These are phyloP conservation scores for Colletotrichum tropicicola DNA, from an alignment of 2,329 filamentous ascomycete genomes.

Conservation along the genomic window DNA sequence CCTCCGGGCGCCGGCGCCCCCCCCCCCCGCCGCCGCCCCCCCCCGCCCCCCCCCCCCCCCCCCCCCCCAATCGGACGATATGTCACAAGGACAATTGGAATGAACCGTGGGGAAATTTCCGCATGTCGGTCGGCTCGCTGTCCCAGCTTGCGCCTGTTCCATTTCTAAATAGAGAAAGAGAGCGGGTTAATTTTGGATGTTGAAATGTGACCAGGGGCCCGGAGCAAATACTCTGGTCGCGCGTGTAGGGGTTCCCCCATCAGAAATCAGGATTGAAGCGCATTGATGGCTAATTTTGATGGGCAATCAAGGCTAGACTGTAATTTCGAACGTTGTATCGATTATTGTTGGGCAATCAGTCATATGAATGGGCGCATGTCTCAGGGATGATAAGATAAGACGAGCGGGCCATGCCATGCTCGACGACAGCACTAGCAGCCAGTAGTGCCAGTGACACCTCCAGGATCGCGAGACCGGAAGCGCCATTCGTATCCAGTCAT, in stretches of 20 bases:
- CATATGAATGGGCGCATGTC: not conserved
- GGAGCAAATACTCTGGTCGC: not conserved
- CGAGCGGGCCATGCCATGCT: not conserved
- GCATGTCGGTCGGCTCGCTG: not conserved
- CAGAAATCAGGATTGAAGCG: slow-evolving; percentile 12
- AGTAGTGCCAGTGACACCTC: not conserved
- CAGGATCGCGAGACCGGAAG: not conserved
- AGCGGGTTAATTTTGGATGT: not conserved
- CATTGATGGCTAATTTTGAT: slow-evolving; percentile 28
- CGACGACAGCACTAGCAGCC: slow-evolving; percentile 1
- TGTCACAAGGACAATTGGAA: not conserved
- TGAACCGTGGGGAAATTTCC: not conserved
- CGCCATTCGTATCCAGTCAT: slow-evolving; percentile 10
- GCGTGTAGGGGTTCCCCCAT: slow-evolving; percentile 7
- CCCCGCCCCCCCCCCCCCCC: too few species aligned
- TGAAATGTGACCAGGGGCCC: too few species aligned
- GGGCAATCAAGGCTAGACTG: slow-evolving; percentile 23
- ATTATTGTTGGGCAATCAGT: not conserved
- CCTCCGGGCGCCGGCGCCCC: too few species aligned
- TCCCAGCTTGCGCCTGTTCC: not conserved
- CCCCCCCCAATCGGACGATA: slow-evolving; percentile 1
- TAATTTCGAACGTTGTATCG: slow-evolving; percentile 21
- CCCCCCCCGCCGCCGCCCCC: too few species aligned
- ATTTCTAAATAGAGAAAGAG: not conserved
- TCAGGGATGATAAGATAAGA: slow-evolving; percentile 22